Evolutionary conservation across 2,329 filamentous ascomycete species (phyloP).

Genomic region (Scorias spongiosa): DNA sequence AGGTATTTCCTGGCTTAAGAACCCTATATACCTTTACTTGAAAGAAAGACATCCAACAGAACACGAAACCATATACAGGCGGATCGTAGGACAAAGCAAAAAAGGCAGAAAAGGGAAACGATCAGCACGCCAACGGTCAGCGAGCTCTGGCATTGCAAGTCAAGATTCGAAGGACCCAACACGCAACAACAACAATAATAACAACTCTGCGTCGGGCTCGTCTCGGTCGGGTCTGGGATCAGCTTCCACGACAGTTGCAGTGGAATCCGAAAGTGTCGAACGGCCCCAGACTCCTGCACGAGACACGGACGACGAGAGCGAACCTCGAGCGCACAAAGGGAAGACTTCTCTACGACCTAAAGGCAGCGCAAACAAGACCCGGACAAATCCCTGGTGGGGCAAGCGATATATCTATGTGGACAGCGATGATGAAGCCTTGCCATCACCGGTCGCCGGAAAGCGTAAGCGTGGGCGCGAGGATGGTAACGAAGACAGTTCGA

Average conservation of each 20-base stretch:
- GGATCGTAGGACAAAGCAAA: conserved; percentile 4
- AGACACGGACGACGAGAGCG: too few relatives aligned
- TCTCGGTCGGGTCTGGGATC: too few relatives aligned
- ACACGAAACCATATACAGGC: conserved; percentile 4
- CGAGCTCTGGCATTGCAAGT: conserved; percentile 2
- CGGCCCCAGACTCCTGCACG: too few relatives aligned
- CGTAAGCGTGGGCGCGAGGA: conserved; percentile 4
- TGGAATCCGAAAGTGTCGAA: too few relatives aligned
- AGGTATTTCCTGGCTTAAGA: conserved; percentile 28
- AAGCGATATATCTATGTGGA: conserved; percentile 16
- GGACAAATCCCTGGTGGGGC: conserved; percentile 7
- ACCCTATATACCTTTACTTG: conserved; percentile 27
- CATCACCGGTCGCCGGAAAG: conserved; percentile 8
- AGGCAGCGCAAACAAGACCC: conserved; percentile 16
- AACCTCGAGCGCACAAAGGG: conserved; percentile 10
- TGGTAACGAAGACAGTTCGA: not conserved
- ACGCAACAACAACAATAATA: too few relatives aligned
- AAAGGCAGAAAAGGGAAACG: not conserved
- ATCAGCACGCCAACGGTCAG: conserved; percentile 5
- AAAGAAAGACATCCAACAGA: conserved; percentile 21
- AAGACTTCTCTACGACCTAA: conserved; percentile 20
- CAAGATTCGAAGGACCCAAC: too few relatives aligned
- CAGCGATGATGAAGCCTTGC: conserved; percentile 9
- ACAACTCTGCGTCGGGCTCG: too few relatives aligned
- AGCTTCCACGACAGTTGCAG: too few relatives aligned